Evolutionary conservation across 768 basidiomycete species (phyloP), one percentile per base, ranked within the genome.

Genomic region (Phlegmacium glaucopus): DNA sequence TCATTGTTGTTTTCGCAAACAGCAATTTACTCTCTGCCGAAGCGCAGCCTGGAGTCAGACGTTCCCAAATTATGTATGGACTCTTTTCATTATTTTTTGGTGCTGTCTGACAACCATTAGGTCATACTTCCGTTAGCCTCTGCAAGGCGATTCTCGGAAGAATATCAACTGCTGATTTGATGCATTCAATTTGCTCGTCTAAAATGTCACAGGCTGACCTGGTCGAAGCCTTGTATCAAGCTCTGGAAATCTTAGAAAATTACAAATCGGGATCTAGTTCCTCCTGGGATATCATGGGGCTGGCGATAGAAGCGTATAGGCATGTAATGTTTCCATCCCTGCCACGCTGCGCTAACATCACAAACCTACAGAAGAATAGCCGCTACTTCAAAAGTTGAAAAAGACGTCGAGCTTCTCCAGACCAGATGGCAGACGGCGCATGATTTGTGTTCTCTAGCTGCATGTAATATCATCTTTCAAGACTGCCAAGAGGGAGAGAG

Each of bases 381-480:
- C 30, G 40, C 44, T 38, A 47, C 43, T 15, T 34, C 58, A n/a
- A 63, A 59, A 35, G 58, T 61, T 12, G 61, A 64, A 45, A 41
- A 48, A 16, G 77, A 79, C 13, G 70, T 68, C 40, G 69, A 74
- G 9, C 47, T 62, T 4, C 55, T 80, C 18, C 66, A 68, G 17
- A 65, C 62, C 2, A 74, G 80, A n/a, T 84, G 80, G 77, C 71
- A 71, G 53, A 74, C 76, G n/a, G 78, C 78, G 3, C 82, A 81
- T 45, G 84, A 89, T 46, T 75, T 87, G 43, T 80, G 79, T 52
- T 84, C 86, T 6, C 47, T 91, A 12, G 64, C 67, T 16, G 78
- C 85, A 0, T 81, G 76, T 49, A 76, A 77, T 52, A 64, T 68
- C 22, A 86, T 84, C 4, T 90, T 90, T 49, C 79, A 82, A 50